Base-by-base conservation (phyloP, 129 eudicot genomes). In the Escallonia herrerae region DNA sequence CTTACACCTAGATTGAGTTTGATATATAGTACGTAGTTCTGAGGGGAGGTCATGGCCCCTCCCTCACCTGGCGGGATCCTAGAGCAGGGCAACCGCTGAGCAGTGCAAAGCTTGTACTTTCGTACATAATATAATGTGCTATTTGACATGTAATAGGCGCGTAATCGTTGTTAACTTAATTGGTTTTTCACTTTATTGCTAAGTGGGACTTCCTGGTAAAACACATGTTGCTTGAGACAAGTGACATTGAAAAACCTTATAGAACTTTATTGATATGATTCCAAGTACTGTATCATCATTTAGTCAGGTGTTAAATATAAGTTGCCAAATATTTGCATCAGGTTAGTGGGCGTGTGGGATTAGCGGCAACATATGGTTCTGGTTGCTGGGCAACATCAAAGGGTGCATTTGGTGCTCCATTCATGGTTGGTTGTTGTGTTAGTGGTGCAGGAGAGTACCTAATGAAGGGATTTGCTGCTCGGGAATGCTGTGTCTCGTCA, bases 381-480 rank as follows among this genome's bases (percentile, higher is more conserved):
- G 99, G 99, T 63, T 86, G 99, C 72, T 94, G 99, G 99, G 99
- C 99, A 43, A 82, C 95, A 55, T 79, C 95, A 58, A 78, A 67
- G 74, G 82, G 79, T 67, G 75, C 84, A 43, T 74, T 72, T 61
- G 95, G 79, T 64, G 73, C 79, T 65, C 87, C 95, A 66, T 80
- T 22, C 43, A 70, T 62, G 52, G 93, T 80, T 54, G 97, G 97
- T 70, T 80, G 93, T 73, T 94, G 99, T 83, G 95, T 80, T 62
- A 89, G 87, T 63, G 99, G 99, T 75, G 90, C 95, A 67, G 99
- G 99, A 60, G 99, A 94, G 69, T 86, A 75, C 67, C 82, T 94
- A 46, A 84, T 89, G 97, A 89, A 68, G 69, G 93, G 79, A 38
- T 84, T 94, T 70, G 81, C 86, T 73, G 95, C 99, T 67, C 85